Conservation (phyloP, 2,329 filamentous ascomycete genomes). For the Pseudogymnoascus sp. region DNA sequence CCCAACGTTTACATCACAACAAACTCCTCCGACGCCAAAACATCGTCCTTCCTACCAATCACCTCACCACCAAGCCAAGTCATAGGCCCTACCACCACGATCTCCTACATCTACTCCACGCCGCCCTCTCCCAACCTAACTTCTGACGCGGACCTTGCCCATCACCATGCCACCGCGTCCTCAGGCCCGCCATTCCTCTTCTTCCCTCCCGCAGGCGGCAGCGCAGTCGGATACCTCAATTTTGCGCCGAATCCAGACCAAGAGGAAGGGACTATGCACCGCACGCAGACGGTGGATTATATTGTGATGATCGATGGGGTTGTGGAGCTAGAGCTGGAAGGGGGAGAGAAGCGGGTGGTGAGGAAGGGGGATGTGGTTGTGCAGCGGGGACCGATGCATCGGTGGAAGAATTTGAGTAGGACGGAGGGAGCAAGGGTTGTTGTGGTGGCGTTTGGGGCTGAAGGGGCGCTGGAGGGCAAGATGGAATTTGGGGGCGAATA, state of each 20-base stretch:
- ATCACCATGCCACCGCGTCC: constrained; percentile 9
- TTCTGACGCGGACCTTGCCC: constrained; percentile 14
- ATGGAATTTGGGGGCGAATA: constrained; percentile 11
- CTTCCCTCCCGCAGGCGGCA: constrained; percentile 12
- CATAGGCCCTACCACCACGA: background rate
- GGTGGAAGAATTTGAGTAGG: constrained; percentile 36
- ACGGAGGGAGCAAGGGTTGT: constrained; percentile 33
- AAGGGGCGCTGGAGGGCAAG: background rate
- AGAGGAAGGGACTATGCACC: constrained; percentile 32
- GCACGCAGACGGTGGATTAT: constrained; percentile 38
- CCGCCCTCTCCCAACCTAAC: constrained; percentile 13
- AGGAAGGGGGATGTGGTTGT: constrained; percentile 35
- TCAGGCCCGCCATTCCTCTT: background rate
- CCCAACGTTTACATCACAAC: constrained; percentile 10
- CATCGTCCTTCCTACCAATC: constrained; percentile 2
- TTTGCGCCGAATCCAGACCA: constrained; percentile 16
- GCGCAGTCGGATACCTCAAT: constrained; percentile 1
- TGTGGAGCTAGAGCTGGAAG: constrained; percentile 34
- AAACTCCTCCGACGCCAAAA: constrained; percentile 2
- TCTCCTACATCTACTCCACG: constrained; percentile 20
- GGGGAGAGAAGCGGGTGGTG: constrained; percentile 35
- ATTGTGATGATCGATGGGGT: constrained; percentile 34
- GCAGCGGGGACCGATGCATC: constrained; percentile 37
- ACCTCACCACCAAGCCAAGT: constrained; percentile 4
- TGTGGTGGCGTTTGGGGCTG: constrained; percentile 29